Evolutionary conservation across 1,284 basidiomycete genomes (phyloP).

Genomic region (Porodaedalea pini): DNA sequence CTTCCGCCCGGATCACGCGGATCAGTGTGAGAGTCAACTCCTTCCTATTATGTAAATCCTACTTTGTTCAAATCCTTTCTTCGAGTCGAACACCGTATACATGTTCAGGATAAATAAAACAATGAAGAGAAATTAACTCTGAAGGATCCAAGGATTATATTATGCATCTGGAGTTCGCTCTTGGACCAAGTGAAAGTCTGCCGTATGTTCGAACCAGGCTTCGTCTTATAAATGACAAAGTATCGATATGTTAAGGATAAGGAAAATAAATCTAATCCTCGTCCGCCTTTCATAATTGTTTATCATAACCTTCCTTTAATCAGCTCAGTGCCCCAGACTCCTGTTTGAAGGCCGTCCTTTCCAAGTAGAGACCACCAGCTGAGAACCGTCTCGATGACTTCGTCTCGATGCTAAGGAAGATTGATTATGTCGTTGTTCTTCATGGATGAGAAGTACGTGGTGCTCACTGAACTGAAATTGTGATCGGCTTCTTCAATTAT

Average conservation of each 20-base stretch:
- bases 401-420: constrained; percentile 52
- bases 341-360: constrained; percentile 45
- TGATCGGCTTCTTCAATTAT: constrained; percentile 70
- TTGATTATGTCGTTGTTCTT: no score
- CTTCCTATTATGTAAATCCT: no score
- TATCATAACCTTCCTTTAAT: constrained; percentile 33
- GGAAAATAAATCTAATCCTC: not conserved
- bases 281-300: not conserved
- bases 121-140: no score
- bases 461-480: constrained; percentile 58
- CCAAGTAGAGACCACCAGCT: constrained; percentile 54
- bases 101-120: no score
- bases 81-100: no score
- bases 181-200: no score
- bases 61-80: no score
- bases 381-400: constrained; percentile 57
- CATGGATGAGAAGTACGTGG: not conserved
- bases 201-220: no score
- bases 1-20: not conserved
- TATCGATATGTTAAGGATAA: not conserved
- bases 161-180: no score
- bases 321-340: constrained; percentile 51
- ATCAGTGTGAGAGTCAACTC: not conserved
- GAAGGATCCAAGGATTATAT: no score
- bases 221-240: no score